Percentiles rank a stretch among this genome's conserved stretches.
Evolutionary conservation across 2,329 filamentous ascomycete genomes (phyloP).

Genomic region (Aspergillus cejpii): DNA sequence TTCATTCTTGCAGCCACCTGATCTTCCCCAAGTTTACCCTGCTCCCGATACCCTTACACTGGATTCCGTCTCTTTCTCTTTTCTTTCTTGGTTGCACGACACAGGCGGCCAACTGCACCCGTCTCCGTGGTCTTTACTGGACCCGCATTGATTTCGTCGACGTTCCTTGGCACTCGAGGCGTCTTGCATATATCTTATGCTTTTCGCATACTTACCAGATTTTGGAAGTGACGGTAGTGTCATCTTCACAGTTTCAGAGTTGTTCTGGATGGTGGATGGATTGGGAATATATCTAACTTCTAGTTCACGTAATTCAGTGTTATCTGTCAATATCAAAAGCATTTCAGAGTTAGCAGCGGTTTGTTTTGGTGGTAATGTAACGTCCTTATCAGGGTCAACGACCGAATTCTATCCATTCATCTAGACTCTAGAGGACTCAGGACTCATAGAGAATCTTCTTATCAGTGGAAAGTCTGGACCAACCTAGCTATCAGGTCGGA

Average conservation of each 20-base stretch:
- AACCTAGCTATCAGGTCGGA: too few species aligned
- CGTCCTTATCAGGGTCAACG: too few species aligned
- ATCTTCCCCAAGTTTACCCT: not conserved
- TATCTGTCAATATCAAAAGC: not conserved
- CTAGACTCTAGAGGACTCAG: too few species aligned
- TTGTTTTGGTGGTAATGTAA: too few species aligned
- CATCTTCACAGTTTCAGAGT: not conserved
- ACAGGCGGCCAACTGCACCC: not conserved
- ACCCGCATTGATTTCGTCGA: not conserved
- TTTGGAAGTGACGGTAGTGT: not conserved
- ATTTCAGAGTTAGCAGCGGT: not conserved
- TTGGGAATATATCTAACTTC: not conserved
- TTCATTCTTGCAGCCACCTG: conserved; percentile 4
- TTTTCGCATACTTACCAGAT: not conserved
- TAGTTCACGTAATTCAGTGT: not conserved
- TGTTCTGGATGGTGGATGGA: not conserved
- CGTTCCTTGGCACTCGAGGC: not conserved
- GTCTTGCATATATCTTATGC: not conserved
- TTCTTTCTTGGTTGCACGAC: not conserved
- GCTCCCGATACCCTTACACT: conserved; percentile 7
- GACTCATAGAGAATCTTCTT: too few species aligned
- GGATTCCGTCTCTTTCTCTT: conserved; percentile 1
- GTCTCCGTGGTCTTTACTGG: not conserved
- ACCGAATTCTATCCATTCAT: too few species aligned
- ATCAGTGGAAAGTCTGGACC: too few species aligned